Evolutionary conservation across 208 protist genomes (phyloP).

Genomic region (Crithidia thermophila): DNA sequence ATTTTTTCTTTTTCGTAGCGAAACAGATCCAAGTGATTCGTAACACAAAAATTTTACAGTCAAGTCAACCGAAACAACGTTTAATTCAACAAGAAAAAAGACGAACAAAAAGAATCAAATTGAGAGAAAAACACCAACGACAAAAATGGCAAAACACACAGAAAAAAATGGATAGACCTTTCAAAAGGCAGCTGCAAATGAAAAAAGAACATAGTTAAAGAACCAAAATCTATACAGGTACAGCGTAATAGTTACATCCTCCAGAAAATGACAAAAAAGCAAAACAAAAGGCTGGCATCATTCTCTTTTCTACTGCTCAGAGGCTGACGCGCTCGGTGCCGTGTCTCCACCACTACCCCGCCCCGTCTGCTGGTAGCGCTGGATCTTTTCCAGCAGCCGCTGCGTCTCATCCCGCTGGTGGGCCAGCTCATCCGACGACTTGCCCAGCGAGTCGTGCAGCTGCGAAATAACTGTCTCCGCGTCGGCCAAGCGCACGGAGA

Average conservation of each 20-base stretch:
- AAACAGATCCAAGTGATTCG: too few relatives aligned
- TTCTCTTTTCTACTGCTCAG: background rate
- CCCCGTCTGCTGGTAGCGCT: slow-evolving; percentile 24
- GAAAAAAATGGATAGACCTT: background rate
- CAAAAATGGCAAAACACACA: background rate
- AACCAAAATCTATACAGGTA: too few relatives aligned
- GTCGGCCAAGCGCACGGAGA: slow-evolving; percentile 40
- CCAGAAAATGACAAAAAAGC: slow-evolving; percentile 25
- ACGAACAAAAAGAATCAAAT: slow-evolving; percentile 15
- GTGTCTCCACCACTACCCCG: slow-evolving; percentile 4
- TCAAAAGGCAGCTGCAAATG: background rate
- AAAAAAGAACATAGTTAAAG: too few relatives aligned
- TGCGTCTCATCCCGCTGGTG: slow-evolving; percentile 33
- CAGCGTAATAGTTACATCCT: background rate
- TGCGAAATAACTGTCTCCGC: slow-evolving; percentile 38
- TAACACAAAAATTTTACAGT: background rate
- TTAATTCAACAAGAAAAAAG: background rate
- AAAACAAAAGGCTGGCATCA: slow-evolving; percentile 19
- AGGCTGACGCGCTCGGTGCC: slow-evolving; percentile 5
- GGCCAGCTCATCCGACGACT: slow-evolving; percentile 28
- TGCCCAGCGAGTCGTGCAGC: slow-evolving; percentile 27
- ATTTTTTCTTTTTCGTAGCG: too few relatives aligned
- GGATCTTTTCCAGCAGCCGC: slow-evolving; percentile 27
- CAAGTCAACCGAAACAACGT: background rate
- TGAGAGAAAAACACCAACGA: background rate